Evolutionary conservation across 129 eudicot genomes (phyloP), one percentile per base, ranked within the genome.

Genomic region (Sambucus nigra): DNA sequence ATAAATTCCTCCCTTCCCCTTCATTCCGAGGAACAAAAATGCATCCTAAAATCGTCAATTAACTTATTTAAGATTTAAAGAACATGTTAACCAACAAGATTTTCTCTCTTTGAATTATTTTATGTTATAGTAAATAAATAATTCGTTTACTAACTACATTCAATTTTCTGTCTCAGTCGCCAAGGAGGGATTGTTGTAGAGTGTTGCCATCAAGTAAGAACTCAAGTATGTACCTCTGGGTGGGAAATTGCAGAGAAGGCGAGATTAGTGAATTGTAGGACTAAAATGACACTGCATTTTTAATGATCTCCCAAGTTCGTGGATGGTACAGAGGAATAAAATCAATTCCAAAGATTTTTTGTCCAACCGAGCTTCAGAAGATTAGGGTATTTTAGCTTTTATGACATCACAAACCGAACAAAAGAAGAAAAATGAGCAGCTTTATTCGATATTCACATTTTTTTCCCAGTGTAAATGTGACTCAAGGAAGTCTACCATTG

Each of bases 121-220:
- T 21, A 31, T n/a, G n/a, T n/a, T n/a, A n/a, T n/a, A n/a, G n/a
- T n/a, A 28, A 17, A 16, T 2, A 25, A n/a, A 24, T 13, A 26
- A 17, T 41, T 39, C 0, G 20, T 35, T 28, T 55, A 45, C 28
- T 47, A 33, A 52, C n/a, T 51, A 51, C 24, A 39, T 51, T n/a
- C 15, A 0, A 10, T 50, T 1, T 61, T 53, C 19, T 16, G 23
- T 27, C 59, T 27, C 86, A 87, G 94, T 74, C 96, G 56, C 88
- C 94, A 65, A 82, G 96, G 69, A 82, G 85, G 69, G 96, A 82
- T 45, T 87, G 96, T 55, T 76, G 94, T 71, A 76, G 86, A 79
- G 76, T 87, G 49, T 41, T 79, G 60, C 80, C 73, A 32, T 70
- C 86, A 51, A 66, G 53, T 5, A 74, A 68, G 72, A 56, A 41